Evolutionary conservation across 805 yeast species (phyloP), one percentile per base, ranked within the genome.

Genomic region (Babjeviella inositovora): DNA sequence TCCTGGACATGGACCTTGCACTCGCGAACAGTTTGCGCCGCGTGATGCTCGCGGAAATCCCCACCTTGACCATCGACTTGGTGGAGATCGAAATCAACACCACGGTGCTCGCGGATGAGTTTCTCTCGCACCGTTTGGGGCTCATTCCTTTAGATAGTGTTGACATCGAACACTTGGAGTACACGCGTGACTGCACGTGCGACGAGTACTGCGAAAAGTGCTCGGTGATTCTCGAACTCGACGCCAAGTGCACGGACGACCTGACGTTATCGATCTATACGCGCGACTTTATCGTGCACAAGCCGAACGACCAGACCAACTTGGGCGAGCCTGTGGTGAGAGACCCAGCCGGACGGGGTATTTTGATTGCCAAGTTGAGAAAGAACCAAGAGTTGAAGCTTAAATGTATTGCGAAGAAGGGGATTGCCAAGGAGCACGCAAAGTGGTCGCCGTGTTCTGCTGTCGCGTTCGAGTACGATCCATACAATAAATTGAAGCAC

Each of bases 371-470:
- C 52, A 84, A 87, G 47, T 62, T 90, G 36, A 70, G 93, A 46
- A 79, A 77, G 43, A 87, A 84, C 39, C 99, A 90, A 54, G 95
- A 87, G 44, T 59, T 90, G 37, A 68, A 75, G 35, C 54, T 90
- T 29, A 73, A 75, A 35, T 90, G 99, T 52, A 76, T 90, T 32
- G 98, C 99, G 26, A 90, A 90, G 50, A 90, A 90, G 56, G 98
- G 97, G 20, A 84, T 84, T 28, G 80, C 94, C 23, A 85, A 85
- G 46, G 99, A 90, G 46, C 99, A 90, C 44, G 95, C 98, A 23
- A 90, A 90, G 43, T 90, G 99, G 99, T 74, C 90, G 5, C 96
- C 98, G 8, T 77, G 93, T 34, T 66, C 96, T 0, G 97, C 97
- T 12, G 67, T 87, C 26, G 96, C 93, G 11, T 87, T 87, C 39